Evolutionary conservation across 257 asterid species (phyloP), one percentile per base, ranked within the genome.

Genomic region (Eustoma russellianum): DNA sequence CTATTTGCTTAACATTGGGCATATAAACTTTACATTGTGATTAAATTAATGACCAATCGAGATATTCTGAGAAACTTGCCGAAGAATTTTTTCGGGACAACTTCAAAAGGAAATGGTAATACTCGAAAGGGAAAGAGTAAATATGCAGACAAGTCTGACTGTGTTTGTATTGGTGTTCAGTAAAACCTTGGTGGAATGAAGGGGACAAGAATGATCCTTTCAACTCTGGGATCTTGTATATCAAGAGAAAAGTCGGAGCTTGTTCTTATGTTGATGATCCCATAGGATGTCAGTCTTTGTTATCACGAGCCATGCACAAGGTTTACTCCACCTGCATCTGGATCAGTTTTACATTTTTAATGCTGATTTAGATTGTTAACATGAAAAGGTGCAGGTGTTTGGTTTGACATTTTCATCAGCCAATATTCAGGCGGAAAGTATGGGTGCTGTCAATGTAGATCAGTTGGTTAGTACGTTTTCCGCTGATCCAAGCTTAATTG

Each of bases 251-350:
- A 78, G 90, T 91, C 48, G 98, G 97, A 65, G 89, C 94, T 15
- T 85, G 97, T 68, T 85, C 97, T 41, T 91, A 91, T 70, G 94
- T 79, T 40, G 97, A 91, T 74, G 98, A 91, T 74, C 98, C 95
- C 40, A 78, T 81, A 44, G 98, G 98, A 71, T 82, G 95, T 67
- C 98, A 85, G 67, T 91, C 98, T 35, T 69, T 91, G 70, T 70
- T 91, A 53, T 91, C 97, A 66, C 83, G 95, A 65, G 89, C 98
- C 52, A 87, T 91, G 84, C 97, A 91, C 77, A 91, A 87, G 85
- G 96, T 87, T 53, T 28, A 34, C 63, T 51, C 66, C 49, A 51
- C 12, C 64, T 55, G 35, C 24, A 24, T 51, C 13, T 46, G 40
- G 55, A 53, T 41, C 33, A 41, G 43, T 57, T 46, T 69, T 14